A percentile compares a stretch with the other conserved stretches of the same genome.
phyloP scores from a whole-genome alignment of 2,329 filamentous ascomycete species.

The Neofusicoccum laricinum region DNA sequence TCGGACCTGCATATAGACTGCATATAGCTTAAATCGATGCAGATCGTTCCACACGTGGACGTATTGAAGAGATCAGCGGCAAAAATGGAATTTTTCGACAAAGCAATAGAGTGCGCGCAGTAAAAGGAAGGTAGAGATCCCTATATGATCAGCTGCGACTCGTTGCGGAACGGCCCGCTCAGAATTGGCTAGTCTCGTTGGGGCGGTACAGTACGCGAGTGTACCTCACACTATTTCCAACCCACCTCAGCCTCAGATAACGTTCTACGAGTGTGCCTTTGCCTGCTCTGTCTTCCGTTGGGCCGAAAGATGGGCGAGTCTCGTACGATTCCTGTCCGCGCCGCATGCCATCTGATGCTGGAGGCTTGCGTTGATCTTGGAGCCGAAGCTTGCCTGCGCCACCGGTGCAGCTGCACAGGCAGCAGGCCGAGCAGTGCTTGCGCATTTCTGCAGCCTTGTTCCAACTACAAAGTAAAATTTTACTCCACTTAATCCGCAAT shows the following conservation, averaged over 20 bases:
- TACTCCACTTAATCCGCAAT: too few species aligned
- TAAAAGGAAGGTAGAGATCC: background rate
- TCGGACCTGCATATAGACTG: background rate
- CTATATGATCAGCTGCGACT: background rate
- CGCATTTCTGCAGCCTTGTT: too few species aligned
- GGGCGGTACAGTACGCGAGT: background rate
- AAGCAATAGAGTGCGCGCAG: background rate
- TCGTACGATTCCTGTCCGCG: too few species aligned
- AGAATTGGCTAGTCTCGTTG: background rate
- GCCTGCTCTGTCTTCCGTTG: too few species aligned
- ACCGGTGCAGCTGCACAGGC: too few species aligned
- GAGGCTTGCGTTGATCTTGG: too few species aligned
- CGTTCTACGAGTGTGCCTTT: background rate
- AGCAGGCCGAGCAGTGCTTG: too few species aligned
- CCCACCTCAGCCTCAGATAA: background rate
- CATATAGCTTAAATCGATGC: slow-evolving; percentile 1
- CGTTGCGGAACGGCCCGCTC: background rate
- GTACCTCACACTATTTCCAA: background rate
- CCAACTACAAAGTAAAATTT: too few species aligned
- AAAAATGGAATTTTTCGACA: background rate
- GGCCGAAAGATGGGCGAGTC: too few species aligned
- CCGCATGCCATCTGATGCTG: too few species aligned
- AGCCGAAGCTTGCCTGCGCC: too few species aligned
- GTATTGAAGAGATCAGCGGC: too few species aligned
- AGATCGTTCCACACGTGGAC: background rate